Evolutionary conservation across 768 basidiomycete species (phyloP).

Genomic region (Tylopilus subfusipes): DNA sequence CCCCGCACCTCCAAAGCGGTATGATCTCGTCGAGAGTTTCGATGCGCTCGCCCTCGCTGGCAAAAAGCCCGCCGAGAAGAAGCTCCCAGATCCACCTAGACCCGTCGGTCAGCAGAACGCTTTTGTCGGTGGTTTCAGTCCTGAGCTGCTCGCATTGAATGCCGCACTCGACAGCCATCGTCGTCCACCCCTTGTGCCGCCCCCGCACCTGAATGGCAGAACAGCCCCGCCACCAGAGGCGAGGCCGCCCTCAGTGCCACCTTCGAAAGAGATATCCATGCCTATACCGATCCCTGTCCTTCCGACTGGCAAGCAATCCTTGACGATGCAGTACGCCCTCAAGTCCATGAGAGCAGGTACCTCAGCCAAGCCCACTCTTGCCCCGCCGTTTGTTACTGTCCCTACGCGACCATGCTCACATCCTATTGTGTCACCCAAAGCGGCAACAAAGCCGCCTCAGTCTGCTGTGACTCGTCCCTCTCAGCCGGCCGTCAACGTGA

Average conservation of each 20-base stretch:
- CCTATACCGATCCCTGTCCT: constrained; percentile 36
- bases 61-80: constrained; percentile 13
- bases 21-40: constrained; percentile 34
- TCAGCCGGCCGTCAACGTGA: constrained; percentile 9
- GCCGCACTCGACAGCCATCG: constrained; percentile 4
- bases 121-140: constrained; percentile 53
- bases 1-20: constrained; percentile 11
- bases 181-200: constrained; percentile 6
- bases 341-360: constrained; percentile 10
- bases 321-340: constrained; percentile 24
- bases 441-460: constrained; percentile 1
- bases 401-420: constrained; percentile 36
- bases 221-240: background rate
- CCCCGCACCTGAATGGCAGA: constrained; percentile 6
- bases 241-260: background rate
- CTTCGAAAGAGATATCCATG: constrained; percentile 19
- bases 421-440: constrained; percentile 14
- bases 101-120: background rate
- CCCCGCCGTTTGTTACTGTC: constrained; percentile 15
- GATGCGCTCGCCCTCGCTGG: constrained; percentile 32
- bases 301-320: constrained; percentile 7
- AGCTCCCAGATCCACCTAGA: constrained; percentile 8
- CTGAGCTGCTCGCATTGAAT: constrained; percentile 9
- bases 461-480: constrained; percentile 5
- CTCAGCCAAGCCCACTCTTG: constrained; percentile 15